Conservation (phyloP, 1,284 basidiomycete genomes). For the Ganoderma sinense region DNA sequence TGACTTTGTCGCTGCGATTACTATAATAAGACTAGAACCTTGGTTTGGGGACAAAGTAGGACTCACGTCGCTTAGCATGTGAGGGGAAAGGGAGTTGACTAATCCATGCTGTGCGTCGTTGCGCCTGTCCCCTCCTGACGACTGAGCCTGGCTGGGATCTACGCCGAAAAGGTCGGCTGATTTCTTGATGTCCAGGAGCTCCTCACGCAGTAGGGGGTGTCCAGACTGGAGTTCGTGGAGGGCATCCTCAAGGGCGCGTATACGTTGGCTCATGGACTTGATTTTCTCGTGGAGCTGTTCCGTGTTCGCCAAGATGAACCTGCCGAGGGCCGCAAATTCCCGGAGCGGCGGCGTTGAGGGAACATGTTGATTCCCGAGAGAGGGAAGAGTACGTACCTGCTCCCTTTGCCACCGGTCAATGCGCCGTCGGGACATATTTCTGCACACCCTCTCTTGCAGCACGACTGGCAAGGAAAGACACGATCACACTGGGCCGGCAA, state of each 20-base stretch:
- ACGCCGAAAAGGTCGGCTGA: slow-evolving; percentile 40
- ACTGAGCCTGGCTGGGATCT: slow-evolving; percentile 30
- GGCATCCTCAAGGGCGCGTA: slow-evolving; percentile 73
- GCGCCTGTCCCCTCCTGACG: slow-evolving; percentile 29
- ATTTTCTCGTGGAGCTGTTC: slow-evolving; percentile 76
- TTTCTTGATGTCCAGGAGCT: slow-evolving; percentile 48
- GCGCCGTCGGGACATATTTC: slow-evolving; percentile 67
- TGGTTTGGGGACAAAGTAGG: background rate
- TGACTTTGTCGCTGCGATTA: slow-evolving; percentile 21
- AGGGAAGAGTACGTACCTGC: slow-evolving; percentile 35
- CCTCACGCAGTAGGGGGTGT: slow-evolving; percentile 71
- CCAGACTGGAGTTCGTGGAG: slow-evolving; percentile 58
- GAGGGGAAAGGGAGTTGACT: slow-evolving; percentile 35
- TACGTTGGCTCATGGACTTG: slow-evolving; percentile 63
- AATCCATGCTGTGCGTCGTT: slow-evolving; percentile 33
- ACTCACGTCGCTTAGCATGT: slow-evolving; percentile 33
- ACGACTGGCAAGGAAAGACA: slow-evolving; percentile 66
- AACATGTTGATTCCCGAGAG: slow-evolving; percentile 5
- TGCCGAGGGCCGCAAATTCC: slow-evolving; percentile 30
- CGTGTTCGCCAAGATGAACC: slow-evolving; percentile 76
- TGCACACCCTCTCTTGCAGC: slow-evolving; percentile 65
- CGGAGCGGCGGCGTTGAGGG: slow-evolving; percentile 3
- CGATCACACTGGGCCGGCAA: slow-evolving; percentile 57
- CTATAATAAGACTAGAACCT: background rate
- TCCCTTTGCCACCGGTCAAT: slow-evolving; percentile 43